Evolutionary conservation across 768 basidiomycete species (phyloP), one percentile per base, ranked within the genome.

Genomic region (Panaeolus papilionaceus): DNA sequence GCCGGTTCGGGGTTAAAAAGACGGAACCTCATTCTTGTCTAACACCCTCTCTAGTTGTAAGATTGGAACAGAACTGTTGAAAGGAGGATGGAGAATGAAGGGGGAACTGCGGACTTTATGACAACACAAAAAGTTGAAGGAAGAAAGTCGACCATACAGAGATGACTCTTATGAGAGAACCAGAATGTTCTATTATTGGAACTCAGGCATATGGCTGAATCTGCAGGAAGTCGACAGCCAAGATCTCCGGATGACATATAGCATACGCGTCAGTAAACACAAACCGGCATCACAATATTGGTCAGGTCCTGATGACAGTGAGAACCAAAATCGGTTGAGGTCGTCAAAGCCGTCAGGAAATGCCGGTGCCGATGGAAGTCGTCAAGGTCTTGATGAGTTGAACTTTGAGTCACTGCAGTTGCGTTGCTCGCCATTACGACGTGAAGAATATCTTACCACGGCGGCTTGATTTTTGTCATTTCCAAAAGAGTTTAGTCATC

Each of bases 1-100:
- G 85, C 86, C 26, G 86, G 84, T 1, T 76, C 64, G 8, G 82
- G 83, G 54, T 76, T 74, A 47, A 84, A 79, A 7, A 80, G 79
- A 69, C 63, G 64, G 37, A 75, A 20, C 66, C 69, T 75, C 79
- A 78, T 77, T 23, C 20, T 51, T 23, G 6, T 20, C 9, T 47
- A 20, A 26, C 12, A 7, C 54, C 28, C 20, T 12, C 47, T 58
- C 26, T 58, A 37, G 26, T 2, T n/a, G 33, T 14, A 28, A 58
- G 12, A 9, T 7, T 51, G 12, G 47, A 16, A 4, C 6, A 37
- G 28, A 58, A 12, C 11, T 26, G 10, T 26, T 23, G 14, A 51
- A 51, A 33, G 33, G 2, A 26, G 26, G 26, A 51, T 28, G 26
- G 23, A 51, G 33, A 51, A 51, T 8, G 54, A 10, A 28, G 28